phyloP scores from a whole-genome alignment of 768 basidiomycete genomes.

The Mrakia blollopis region DNA sequence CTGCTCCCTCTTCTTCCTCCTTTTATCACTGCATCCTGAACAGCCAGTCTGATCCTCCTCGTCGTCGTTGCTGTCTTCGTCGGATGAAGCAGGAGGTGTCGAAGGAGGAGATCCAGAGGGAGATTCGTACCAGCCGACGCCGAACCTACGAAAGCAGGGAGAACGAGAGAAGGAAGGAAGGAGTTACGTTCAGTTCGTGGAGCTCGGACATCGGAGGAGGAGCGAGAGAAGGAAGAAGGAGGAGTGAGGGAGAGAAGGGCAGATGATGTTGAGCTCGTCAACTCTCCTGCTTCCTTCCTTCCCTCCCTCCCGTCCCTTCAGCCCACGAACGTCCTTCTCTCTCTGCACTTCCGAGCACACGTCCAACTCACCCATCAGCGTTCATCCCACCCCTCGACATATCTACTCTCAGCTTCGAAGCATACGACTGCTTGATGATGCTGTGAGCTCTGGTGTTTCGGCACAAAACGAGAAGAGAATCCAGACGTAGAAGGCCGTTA shows the following conservation, averaged over 20 bases:
- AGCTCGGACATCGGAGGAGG: not conserved
- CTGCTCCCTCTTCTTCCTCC: conserved; percentile 11
- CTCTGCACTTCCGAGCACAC: no score
- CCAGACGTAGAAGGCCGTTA: not conserved
- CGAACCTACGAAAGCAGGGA: conserved; percentile 9
- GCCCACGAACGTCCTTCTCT: no score
- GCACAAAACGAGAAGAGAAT: not conserved
- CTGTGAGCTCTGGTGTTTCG: conserved; percentile 20
- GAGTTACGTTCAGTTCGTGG: no score
- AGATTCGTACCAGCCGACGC: conserved; percentile 29
- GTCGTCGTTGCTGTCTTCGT: conserved; percentile 6
- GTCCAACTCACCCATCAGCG: conserved; percentile 9
- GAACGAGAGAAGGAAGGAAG: not conserved
- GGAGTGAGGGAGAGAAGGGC: not conserved
- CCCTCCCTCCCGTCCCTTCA: no score
- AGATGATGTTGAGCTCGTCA: not conserved
- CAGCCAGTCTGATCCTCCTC: not conserved
- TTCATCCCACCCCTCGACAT: conserved; percentile 28
- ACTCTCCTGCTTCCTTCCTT: not conserved
- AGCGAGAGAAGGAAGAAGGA: not conserved
- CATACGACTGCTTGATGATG: conserved; percentile 32
- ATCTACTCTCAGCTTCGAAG: conserved; percentile 23
- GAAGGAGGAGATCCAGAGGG: not conserved
- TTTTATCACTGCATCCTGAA: conserved; percentile 10
- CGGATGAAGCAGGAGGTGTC: not conserved